Evolutionary conservation across 257 asterid species (phyloP).

Genomic region (Solanum chaucha): DNA sequence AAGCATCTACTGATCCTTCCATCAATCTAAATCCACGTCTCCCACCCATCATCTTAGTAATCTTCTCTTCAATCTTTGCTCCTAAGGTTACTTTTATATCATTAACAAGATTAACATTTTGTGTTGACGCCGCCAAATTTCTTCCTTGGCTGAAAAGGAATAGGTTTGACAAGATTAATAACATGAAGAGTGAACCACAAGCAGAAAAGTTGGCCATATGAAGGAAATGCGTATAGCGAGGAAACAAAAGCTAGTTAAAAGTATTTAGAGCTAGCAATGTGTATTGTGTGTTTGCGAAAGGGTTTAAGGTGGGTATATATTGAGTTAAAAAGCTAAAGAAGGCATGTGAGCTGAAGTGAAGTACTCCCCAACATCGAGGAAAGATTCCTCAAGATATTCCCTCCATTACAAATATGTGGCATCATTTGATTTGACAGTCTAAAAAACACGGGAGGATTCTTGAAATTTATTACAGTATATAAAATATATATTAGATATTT

Average conservation of each 20-base stretch:
- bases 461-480: no score
- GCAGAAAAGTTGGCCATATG: slow-evolving; percentile 16
- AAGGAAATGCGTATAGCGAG: not conserved
- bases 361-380: slow-evolving; percentile 19
- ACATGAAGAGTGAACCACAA: slow-evolving; percentile 9
- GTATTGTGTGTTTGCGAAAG: not conserved
- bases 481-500: no score
- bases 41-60: not conserved
- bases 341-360: slow-evolving; percentile 32
- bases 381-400: slow-evolving; percentile 29
- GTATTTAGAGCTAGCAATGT: not conserved
- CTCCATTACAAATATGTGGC: not conserved
- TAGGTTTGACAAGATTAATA: slow-evolving; percentile 22
- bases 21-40: slow-evolving; percentile 2
- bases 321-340: slow-evolving; percentile 15
- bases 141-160: slow-evolving; percentile 25
- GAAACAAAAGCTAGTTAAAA: not conserved
- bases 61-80: not conserved
- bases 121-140: not conserved
- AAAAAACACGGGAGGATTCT: no score
- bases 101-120: not conserved
- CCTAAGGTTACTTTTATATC: not conserved
- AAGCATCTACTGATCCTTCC: slow-evolving; percentile 35
- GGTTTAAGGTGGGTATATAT: slow-evolving; percentile 17
- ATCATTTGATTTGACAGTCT: no score